Conservation (phyloP, 352 stramenopile species). For the Phytopythium oedochilum region DNA sequence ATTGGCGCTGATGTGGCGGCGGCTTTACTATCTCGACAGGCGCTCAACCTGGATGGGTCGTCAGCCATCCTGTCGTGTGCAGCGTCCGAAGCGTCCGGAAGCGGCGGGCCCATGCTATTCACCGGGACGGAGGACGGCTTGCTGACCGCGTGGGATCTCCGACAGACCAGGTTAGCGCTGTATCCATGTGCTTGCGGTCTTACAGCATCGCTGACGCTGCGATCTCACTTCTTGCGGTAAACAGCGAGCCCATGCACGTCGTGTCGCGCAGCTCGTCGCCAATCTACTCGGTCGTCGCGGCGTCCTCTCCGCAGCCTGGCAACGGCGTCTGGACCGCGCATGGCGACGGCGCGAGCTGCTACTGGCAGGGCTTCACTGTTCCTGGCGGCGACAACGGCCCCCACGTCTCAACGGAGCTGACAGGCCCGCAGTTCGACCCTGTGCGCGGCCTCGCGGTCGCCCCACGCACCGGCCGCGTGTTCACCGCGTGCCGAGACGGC, state of each 20-base stretch:
- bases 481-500: slow-evolving; percentile 61
- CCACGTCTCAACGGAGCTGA: slow-evolving; percentile 37
- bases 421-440: slow-evolving; percentile 62
- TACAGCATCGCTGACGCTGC: neutral
- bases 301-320: neutral
- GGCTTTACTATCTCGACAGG: too few relatives aligned
- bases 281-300: slow-evolving; percentile 37
- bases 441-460: slow-evolving; percentile 45
- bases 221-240: neutral
- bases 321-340: slow-evolving; percentile 49
- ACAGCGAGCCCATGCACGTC: slow-evolving; percentile 36
- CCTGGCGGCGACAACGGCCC: slow-evolving; percentile 1
- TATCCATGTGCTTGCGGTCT: neutral
- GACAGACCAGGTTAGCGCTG: slow-evolving; percentile 31
- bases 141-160: slow-evolving; percentile 57
- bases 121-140: slow-evolving; percentile 64
- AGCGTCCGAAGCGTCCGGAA: neutral
- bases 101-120: slow-evolving; percentile 24
- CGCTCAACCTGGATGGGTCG: slow-evolving; percentile 31
- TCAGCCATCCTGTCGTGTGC: slow-evolving; percentile 38
- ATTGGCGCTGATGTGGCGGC: too few relatives aligned
- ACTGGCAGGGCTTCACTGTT: slow-evolving; percentile 32
- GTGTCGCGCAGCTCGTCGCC: slow-evolving; percentile 47
- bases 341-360: slow-evolving; percentile 47
- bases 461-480: slow-evolving; percentile 29